Conservation (phyloP, 2,329 filamentous ascomycete species). For the Fusarium palustre region DNA sequence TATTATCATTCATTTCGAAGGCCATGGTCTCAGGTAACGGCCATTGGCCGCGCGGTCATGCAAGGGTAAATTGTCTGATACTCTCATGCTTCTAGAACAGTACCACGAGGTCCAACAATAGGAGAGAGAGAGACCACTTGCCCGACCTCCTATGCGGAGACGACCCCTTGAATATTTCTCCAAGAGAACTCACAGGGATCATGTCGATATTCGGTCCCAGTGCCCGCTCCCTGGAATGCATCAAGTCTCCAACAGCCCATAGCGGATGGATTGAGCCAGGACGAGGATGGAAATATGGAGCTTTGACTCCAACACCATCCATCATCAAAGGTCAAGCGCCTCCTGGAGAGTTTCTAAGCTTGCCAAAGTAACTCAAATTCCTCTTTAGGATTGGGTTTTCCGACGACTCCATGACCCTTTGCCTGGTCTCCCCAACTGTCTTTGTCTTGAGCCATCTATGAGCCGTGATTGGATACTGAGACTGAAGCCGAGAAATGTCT, state of each 20-base stretch:
- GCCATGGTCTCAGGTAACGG: conserved; percentile 12
- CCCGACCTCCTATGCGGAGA: conserved; percentile 6
- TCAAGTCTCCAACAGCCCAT: conserved; percentile 24
- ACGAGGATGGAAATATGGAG: conserved; percentile 1
- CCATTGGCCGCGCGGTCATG: conserved; percentile 41
- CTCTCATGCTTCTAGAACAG: conserved; percentile 39
- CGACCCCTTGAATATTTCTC: conserved; percentile 16
- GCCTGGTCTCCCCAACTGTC: conserved; percentile 36
- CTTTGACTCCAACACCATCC: conserved; percentile 25
- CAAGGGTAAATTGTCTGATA: conserved; percentile 42
- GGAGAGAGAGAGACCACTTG: conserved; percentile 16
- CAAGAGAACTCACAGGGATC: conserved; percentile 32
- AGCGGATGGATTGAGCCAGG: conserved; percentile 28
- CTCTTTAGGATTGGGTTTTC: conserved; percentile 44
- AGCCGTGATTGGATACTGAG: conserved; percentile 19
- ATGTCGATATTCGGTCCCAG: conserved; percentile 17
- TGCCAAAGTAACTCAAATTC: conserved; percentile 45
- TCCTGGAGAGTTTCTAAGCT: conserved; percentile 34
- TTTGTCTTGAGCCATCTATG: conserved; percentile 38
- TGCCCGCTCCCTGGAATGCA: conserved; percentile 36
- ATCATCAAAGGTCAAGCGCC: conserved; percentile 29
- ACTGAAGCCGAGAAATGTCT: conserved; percentile 26
- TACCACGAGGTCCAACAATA: conserved; percentile 34
- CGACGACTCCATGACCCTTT: conserved; percentile 40
- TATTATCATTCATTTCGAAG: conserved; percentile 34